These are phyloP conservation scores for Cutaneotrichosporon daszewskae DNA, from an alignment of 1,284 basidiomycete genomes.

Conservation along the genomic window DNA sequence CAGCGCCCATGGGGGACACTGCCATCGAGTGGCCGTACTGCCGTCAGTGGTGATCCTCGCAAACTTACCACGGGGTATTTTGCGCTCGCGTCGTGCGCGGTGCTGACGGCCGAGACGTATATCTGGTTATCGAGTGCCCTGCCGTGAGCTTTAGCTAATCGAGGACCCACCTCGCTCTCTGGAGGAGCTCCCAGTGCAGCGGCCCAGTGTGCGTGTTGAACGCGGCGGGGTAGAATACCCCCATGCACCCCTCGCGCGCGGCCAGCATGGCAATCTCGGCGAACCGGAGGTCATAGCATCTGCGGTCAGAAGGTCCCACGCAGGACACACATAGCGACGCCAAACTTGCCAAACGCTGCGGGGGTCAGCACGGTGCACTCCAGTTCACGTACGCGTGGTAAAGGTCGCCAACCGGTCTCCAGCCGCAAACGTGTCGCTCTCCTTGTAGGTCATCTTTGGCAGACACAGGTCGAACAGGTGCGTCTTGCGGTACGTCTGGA, in stretches of 20 bases:
- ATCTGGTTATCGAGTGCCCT: conserved; percentile 88
- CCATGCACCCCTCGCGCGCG: conserved; percentile 73
- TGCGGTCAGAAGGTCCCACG: too few relatives aligned
- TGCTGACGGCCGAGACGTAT: conserved; percentile 83
- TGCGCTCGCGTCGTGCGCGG: conserved; percentile 70
- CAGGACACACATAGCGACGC: conserved; percentile 12
- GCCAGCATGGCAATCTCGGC: conserved; percentile 82
- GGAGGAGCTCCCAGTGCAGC: conserved; percentile 84
- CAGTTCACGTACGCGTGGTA: too few relatives aligned
- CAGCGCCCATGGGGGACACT: conserved; percentile 73
- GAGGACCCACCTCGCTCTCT: too few relatives aligned
- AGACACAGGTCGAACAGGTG: conserved; percentile 94
- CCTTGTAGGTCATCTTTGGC: conserved; percentile 87
- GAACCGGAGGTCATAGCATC: conserved; percentile 56
- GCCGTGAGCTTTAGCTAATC: too few relatives aligned
- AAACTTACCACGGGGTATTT: conserved; percentile 54
- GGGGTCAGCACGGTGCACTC: too few relatives aligned
- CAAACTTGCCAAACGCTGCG: conserved; percentile 17
- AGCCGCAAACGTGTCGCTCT: conserved; percentile 56
- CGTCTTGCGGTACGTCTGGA: conserved; percentile 77
- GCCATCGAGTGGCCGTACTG: conserved; percentile 82
- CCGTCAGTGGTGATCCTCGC: background rate
- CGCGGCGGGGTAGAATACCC: conserved; percentile 78
- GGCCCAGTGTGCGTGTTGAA: conserved; percentile 88
- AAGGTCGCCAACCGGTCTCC: conserved; percentile 69